Conservation (phyloP, 2,329 filamentous ascomycete genomes). For the Fusarium mundagurra region DNA sequence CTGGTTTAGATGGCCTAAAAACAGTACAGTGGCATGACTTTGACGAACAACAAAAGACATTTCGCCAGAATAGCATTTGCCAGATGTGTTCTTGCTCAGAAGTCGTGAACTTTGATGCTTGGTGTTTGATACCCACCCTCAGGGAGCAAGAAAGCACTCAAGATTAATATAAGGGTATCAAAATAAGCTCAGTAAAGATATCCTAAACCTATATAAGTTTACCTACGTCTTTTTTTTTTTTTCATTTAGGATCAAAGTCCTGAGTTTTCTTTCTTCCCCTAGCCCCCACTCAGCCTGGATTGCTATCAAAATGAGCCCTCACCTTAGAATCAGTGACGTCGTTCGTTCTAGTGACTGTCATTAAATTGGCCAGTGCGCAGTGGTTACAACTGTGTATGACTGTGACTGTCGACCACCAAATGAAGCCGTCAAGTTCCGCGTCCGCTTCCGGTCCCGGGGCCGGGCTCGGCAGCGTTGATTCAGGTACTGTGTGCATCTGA, state of each 20-base stretch:
- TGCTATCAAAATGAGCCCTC: not conserved
- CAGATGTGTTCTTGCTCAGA: not conserved
- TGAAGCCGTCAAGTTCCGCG: constrained; percentile 16
- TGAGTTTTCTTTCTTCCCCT: too few relatives aligned
- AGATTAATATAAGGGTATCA: too few relatives aligned
- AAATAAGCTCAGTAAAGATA: too few relatives aligned
- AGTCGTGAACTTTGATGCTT: not conserved
- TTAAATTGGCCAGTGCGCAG: not conserved
- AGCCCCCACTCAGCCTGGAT: not conserved
- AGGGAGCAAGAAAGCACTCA: too few relatives aligned
- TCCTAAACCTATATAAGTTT: too few relatives aligned
- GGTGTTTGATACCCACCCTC: not conserved
- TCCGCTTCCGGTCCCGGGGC: constrained; percentile 1
- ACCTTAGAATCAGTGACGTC: constrained; percentile 17
- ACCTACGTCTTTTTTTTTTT: too few relatives aligned
- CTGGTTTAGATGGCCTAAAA: not conserved
- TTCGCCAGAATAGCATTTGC: not conserved
- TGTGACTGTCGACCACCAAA: not conserved
- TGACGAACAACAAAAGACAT: not conserved
- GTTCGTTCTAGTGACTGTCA: not conserved
- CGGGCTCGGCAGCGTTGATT: constrained; percentile 7
- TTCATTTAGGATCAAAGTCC: too few relatives aligned
- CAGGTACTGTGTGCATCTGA: not conserved
- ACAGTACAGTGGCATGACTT: not conserved
- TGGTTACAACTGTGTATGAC: not conserved